Conservation (phyloP, 805 yeast genomes). For the Ogataea sp. region DNA sequence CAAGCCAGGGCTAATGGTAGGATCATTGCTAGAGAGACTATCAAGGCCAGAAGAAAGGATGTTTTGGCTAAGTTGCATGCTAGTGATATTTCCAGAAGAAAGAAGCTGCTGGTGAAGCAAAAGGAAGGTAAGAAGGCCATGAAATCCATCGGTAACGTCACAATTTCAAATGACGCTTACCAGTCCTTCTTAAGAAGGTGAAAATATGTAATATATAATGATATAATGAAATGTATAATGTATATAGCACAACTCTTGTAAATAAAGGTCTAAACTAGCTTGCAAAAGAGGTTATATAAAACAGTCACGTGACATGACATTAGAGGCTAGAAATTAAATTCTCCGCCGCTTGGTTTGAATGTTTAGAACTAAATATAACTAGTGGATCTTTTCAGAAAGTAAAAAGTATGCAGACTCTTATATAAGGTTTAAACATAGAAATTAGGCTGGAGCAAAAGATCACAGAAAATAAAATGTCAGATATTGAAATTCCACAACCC, state of each 20-base stretch:
- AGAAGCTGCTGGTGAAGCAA: slow-evolving; percentile 79
- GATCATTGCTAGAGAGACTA: slow-evolving; percentile 85
- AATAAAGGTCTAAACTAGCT: not conserved
- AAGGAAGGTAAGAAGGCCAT: slow-evolving; percentile 88
- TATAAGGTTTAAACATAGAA: too few species aligned
- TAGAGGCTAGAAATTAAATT: too few species aligned
- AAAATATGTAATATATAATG: slow-evolving; percentile 2
- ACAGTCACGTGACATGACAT: not conserved
- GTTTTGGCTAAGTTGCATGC: slow-evolving; percentile 94
- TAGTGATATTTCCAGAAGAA: slow-evolving; percentile 82
- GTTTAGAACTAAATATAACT: too few species aligned
- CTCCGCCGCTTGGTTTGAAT: too few species aligned
- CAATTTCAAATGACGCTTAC: slow-evolving; percentile 78
- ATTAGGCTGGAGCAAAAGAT: too few species aligned
- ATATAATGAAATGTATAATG: not conserved
- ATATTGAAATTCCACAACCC: slow-evolving; percentile 19
- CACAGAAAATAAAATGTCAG: not conserved
- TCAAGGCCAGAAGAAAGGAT: slow-evolving; percentile 89
- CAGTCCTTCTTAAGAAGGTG: slow-evolving; percentile 63
- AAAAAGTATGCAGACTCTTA: too few species aligned
- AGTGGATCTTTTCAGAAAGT: too few species aligned
- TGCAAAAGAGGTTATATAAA: not conserved
- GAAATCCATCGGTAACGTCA: slow-evolving; percentile 72
- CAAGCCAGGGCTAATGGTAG: slow-evolving; percentile 81
- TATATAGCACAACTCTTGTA: not conserved